Evolutionary conservation across 2,329 filamentous ascomycete species (phyloP).

Genomic region (Nothophoma quercina): DNA sequence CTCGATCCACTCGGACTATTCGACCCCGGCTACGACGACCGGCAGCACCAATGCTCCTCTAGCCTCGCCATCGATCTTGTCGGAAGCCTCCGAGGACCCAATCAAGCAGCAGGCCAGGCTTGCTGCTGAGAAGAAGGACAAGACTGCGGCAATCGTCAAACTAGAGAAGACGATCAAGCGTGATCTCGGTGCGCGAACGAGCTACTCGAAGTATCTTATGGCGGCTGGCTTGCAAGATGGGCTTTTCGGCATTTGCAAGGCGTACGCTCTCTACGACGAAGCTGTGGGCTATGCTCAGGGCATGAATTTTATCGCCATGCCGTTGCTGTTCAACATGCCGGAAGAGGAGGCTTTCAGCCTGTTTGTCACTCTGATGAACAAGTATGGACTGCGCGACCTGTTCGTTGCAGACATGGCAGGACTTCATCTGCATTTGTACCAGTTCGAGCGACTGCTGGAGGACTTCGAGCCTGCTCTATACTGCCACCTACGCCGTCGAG

Average conservation of each 20-base stretch:
- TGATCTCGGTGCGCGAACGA: constrained; percentile 90
- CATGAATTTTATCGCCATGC: constrained; percentile 99
- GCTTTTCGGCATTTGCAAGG: constrained; percentile 94
- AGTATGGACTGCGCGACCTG: constrained; percentile 90
- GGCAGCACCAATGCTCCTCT: constrained; percentile 46
- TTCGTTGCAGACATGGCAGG: constrained; percentile 97
- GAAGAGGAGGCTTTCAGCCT: constrained; percentile 97
- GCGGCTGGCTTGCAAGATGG: constrained; percentile 91
- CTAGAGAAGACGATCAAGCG: constrained; percentile 91
- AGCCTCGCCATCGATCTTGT: constrained; percentile 64
- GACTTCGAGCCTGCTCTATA: constrained; percentile 93
- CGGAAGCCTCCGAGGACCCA: constrained; percentile 64
- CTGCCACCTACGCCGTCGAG: constrained; percentile 87
- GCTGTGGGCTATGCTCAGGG: constrained; percentile 96
- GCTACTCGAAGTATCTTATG: constrained; percentile 94
- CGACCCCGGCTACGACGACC: constrained; percentile 65
- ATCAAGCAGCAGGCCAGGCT: constrained; percentile 70
- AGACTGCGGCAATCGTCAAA: constrained; percentile 75
- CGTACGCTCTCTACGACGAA: constrained; percentile 94
- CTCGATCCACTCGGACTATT: constrained; percentile 81
- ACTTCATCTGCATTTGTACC: constrained; percentile 89
- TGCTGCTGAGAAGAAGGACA: constrained; percentile 75
- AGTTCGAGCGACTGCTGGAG: constrained; percentile 93
- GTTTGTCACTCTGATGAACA: constrained; percentile 93
- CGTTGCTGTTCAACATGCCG: constrained; percentile 95